phyloP scores from a whole-genome alignment of 345 rosid species.

The Excoecaria agallocha region DNA sequence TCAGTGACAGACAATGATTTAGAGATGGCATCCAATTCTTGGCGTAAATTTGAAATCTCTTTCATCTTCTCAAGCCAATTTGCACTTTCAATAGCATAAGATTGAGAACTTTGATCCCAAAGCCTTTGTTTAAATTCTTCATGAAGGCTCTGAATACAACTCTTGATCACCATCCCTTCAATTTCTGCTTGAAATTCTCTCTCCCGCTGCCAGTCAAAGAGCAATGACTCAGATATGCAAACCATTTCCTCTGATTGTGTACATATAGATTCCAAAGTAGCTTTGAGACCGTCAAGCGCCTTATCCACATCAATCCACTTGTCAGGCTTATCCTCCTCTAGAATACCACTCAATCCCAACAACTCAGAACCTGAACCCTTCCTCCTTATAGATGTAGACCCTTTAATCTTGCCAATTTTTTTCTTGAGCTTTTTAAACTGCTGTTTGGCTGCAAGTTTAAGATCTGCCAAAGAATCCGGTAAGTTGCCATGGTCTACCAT shows the following conservation, averaged over 20 bases:
- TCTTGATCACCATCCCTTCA: conserved; percentile 46
- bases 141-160: conserved; percentile 45
- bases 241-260: conserved; percentile 5
- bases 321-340: conserved; percentile 37
- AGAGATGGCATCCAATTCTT: conserved; percentile 62
- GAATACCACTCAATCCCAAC: conserved; percentile 46
- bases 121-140: conserved; percentile 55
- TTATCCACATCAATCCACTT: conserved; percentile 24
- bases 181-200: conserved; percentile 44
- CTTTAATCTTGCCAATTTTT: conserved; percentile 50
- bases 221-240: conserved; percentile 34
- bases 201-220: conserved; percentile 53
- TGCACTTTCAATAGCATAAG: conserved; percentile 33
- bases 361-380: conserved; percentile 35
- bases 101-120: conserved; percentile 38
- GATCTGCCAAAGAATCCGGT: conserved; percentile 37
- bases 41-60: conserved; percentile 61
- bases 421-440: conserved; percentile 57
- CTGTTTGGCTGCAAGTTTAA: conserved; percentile 37
- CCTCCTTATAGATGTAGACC: conserved; percentile 31
- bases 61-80: conserved; percentile 43
- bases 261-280: conserved; percentile 10
- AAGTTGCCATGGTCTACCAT: conserved; percentile 19
- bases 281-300: conserved; percentile 22
- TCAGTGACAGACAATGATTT: conserved; percentile 52